Conservation (phyloP, 2,329 filamentous ascomycete genomes). For the Ophiostoma ips region DNA sequence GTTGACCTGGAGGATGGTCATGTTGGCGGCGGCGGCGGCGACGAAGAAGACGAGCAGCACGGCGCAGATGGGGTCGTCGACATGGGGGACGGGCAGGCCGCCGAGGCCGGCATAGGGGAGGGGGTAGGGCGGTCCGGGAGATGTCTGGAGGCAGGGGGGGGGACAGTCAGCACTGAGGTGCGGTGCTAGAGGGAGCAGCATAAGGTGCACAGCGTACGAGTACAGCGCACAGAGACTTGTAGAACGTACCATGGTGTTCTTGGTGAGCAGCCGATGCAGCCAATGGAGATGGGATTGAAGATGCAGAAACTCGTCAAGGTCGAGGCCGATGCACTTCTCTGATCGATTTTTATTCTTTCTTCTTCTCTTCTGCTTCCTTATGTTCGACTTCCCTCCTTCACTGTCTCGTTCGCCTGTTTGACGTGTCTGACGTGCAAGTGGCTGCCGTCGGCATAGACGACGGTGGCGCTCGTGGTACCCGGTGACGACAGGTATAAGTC, state of each 20-base stretch:
- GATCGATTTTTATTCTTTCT: not conserved
- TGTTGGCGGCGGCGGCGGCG: conserved; percentile 38
- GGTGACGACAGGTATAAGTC: no score
- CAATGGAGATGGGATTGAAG: not conserved
- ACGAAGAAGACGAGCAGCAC: conserved; percentile 49
- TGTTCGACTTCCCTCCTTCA: not conserved
- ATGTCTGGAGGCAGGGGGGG: no score
- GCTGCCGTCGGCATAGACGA: no score
- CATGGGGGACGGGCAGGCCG: conserved; percentile 37
- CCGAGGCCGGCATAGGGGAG: conserved; percentile 37
- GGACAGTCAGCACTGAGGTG: no score
- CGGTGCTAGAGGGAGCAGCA: no score
- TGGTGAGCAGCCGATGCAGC: no score
- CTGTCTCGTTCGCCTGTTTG: not conserved
- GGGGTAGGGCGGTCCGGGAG: conserved; percentile 21
- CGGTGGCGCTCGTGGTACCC: no score
- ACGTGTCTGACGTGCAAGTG: no score
- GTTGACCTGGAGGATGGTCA: conserved; percentile 44
- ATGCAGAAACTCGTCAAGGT: no score
- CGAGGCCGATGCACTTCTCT: no score
- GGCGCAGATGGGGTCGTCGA: conserved; percentile 52
- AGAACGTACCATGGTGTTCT: not conserved
- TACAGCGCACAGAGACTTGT: no score
- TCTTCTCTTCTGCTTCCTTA: not conserved
- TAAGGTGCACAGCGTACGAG: no score